phyloP scores from a whole-genome alignment of 164 flowering plant species.

The Kalanchoe fedtschenkoi region DNA sequence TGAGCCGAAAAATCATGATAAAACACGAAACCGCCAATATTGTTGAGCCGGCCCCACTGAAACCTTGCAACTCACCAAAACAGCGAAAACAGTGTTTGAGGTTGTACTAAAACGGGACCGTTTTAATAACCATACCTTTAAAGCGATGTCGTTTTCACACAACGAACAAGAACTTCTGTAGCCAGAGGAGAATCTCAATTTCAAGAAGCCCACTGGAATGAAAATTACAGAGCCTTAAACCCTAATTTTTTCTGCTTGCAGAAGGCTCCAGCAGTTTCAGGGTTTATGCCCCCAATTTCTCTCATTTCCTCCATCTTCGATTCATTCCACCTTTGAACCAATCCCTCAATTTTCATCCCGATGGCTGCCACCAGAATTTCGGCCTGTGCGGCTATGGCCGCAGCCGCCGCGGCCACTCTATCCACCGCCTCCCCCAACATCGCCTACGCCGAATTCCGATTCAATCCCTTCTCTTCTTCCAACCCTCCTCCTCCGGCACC shows the following conservation, averaged over 20 bases:
- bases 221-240: too few species aligned
- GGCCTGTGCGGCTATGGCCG: constrained; percentile 30
- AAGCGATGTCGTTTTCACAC: too few species aligned
- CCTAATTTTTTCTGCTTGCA: neutral
- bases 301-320: neutral
- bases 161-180: too few species aligned
- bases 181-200: too few species aligned
- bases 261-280: neutral
- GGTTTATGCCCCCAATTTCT: constrained; percentile 4
- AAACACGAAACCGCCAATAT: too few species aligned
- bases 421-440: constrained; percentile 20
- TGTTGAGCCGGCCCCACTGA: too few species aligned
- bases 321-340: neutral
- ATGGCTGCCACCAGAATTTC: constrained; percentile 31
- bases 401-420: constrained; percentile 29
- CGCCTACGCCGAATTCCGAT: constrained; percentile 44
- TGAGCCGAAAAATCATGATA: too few species aligned
- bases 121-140: too few species aligned
- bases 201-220: too few species aligned
- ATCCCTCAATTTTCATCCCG: neutral
- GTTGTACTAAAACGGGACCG: too few species aligned
- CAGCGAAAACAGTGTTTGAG: too few species aligned
- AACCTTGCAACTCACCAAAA: too few species aligned
- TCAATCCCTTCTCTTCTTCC: constrained; percentile 28
- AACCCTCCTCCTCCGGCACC: constrained; percentile 11